phyloP scores from a whole-genome alignment of 768 basidiomycete genomes.

The Phanerochaete sordida region DNA sequence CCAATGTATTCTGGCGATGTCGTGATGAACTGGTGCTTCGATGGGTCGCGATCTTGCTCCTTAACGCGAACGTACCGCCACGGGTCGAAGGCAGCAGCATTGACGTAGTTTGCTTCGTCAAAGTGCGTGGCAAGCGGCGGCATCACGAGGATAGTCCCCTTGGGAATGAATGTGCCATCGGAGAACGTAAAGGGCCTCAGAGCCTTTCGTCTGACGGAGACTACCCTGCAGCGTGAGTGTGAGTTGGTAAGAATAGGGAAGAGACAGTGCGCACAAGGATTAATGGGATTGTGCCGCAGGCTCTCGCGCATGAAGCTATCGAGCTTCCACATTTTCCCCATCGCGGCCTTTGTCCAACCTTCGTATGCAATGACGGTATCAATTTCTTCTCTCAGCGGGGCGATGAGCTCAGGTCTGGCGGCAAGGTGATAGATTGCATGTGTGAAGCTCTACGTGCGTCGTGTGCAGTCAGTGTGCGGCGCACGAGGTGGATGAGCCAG shows the following conservation, averaged over 20 bases:
- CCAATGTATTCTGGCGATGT: slow-evolving; percentile 3
- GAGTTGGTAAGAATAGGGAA: neutral
- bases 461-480: neutral
- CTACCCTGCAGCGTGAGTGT: neutral
- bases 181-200: slow-evolving; percentile 30
- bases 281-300: slow-evolving; percentile 21
- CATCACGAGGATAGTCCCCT: slow-evolving; percentile 20
- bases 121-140: slow-evolving; percentile 17
- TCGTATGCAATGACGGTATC: slow-evolving; percentile 23
- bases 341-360: slow-evolving; percentile 25
- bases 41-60: neutral
- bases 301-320: slow-evolving; percentile 34
- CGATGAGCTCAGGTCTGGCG: slow-evolving; percentile 23
- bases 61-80: slow-evolving; percentile 38
- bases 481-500: neutral
- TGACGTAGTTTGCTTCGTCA: slow-evolving; percentile 20
- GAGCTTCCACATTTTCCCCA: slow-evolving; percentile 30
- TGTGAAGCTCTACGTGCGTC: slow-evolving; percentile 18
- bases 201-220: slow-evolving; percentile 22
- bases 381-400: slow-evolving; percentile 29
- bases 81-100: slow-evolving; percentile 34
- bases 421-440: slow-evolving; percentile 28
- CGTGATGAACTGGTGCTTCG: neutral
- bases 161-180: slow-evolving; percentile 29
- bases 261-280: slow-evolving; percentile 16